Base-by-base conservation (phyloP, 2,329 filamentous ascomycete species). In the Berkeleyomyces basicola region DNA sequence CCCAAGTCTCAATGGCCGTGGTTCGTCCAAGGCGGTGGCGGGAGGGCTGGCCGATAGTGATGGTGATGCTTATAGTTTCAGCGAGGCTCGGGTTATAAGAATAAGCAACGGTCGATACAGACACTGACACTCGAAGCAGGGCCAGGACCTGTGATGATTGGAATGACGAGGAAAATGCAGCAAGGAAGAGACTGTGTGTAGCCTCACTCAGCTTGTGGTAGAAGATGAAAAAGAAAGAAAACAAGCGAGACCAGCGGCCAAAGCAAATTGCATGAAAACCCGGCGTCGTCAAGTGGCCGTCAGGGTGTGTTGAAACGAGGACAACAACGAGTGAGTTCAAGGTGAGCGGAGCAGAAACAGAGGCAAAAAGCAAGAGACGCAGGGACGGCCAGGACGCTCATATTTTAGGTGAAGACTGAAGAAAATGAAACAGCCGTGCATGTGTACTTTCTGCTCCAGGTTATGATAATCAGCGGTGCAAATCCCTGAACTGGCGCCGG, bases 401-500 rank as follows among this genome's bases (percentile, higher is more conserved):
- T 23, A 23, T 23, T 23, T 23, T 23, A 23, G 23, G 44, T 14
- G 23, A 43, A 14, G 14, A 44, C n/a, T 7, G 23, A 37, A 46
- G 3, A 31, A 44, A 40, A 47, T 10, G 14, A 49, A 14, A 14
- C 46, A 60, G 14, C 23, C n/a, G 9, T 23, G 23, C 23, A 23
- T 23, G 16, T 43, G 11, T 55, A 14, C 40, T 36, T 59, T 37
- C 31, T 14, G 16, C 33, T 46, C 49, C 10, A 53, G 16, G 51
- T n/a, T 39, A 37, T 55, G 51, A 55, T 55, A 33, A 55, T 37
- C 51, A 10, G 43, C 43, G 16, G 31, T 37, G 51, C 33, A 39
- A 55, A 39, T 36, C 33, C 31, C 14, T n/a, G 33, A 31, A 61
- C 58, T 62, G 57, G 63, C 59, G 53, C 59, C 62, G 62, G 62